Conservation (phyloP, 345 rosid species). For the Hypericum perforatum region DNA sequence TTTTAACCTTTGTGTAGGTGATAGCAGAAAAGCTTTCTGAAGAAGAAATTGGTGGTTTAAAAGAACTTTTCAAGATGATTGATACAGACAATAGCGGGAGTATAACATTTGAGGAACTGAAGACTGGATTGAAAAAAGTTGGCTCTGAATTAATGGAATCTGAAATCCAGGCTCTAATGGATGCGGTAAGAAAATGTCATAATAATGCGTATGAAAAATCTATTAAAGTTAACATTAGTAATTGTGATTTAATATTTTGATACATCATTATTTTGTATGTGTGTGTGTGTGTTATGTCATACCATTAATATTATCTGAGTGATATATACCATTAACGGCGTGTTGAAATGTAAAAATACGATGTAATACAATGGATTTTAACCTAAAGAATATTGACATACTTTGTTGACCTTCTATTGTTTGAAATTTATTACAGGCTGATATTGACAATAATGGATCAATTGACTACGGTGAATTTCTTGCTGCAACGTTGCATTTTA, state of each 20-base stretch:
- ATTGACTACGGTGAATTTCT: slow-evolving; percentile 89
- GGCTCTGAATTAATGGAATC: slow-evolving; percentile 87
- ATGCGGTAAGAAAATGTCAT: slow-evolving; percentile 41
- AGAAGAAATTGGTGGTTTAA: slow-evolving; percentile 95
- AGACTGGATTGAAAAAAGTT: slow-evolving; percentile 68
- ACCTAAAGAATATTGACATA: neutral
- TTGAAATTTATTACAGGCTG: slow-evolving; percentile 51
- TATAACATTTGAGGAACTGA: slow-evolving; percentile 84
- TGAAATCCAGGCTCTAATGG: slow-evolving; percentile 87
- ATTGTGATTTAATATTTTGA: neutral
- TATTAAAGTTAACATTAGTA: neutral
- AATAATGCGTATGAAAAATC: neutral
- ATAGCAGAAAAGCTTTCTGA: slow-evolving; percentile 97
- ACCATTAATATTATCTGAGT: too few species aligned
- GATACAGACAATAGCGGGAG: slow-evolving; percentile 91
- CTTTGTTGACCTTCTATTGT: slow-evolving; percentile 7
- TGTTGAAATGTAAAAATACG: too few species aligned
- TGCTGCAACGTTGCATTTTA: slow-evolving; percentile 87
- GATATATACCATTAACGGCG: too few species aligned
- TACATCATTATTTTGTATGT: neutral
- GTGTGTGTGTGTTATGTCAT: too few species aligned
- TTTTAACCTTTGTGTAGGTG: slow-evolving; percentile 39
- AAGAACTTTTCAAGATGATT: slow-evolving; percentile 87
- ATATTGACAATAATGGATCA: slow-evolving; percentile 82
- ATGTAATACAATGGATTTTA: too few species aligned